phyloP scores from a whole-genome alignment of 306 rosid genomes.

The Crotalaria pallida region DNA sequence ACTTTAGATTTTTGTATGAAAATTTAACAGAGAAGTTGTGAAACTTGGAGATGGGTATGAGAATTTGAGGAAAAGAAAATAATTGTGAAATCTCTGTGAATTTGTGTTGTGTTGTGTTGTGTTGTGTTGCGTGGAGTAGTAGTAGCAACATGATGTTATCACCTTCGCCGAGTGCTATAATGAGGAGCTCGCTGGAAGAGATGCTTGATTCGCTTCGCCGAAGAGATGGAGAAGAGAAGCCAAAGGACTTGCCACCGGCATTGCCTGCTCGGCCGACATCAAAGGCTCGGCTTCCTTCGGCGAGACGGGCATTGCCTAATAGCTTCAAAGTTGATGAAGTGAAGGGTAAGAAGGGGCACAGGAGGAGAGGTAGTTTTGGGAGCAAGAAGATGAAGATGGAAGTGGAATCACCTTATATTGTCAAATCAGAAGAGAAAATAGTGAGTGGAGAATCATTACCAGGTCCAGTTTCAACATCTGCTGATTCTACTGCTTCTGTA shows the following conservation, averaged over 20 bases:
- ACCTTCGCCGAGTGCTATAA: slow-evolving; percentile 48
- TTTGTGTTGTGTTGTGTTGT: neutral
- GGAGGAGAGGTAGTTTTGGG: slow-evolving; percentile 49
- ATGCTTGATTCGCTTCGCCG: slow-evolving; percentile 90
- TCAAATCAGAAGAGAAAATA: slow-evolving; percentile 29
- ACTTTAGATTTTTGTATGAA: slow-evolving; percentile 19
- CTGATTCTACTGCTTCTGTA: slow-evolving; percentile 22
- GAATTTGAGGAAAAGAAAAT: slow-evolving; percentile 24
- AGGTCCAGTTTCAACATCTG: slow-evolving; percentile 20
- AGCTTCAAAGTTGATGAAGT: slow-evolving; percentile 45
- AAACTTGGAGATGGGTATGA: slow-evolving; percentile 20
- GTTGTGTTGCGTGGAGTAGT: neutral
- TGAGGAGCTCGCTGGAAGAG: slow-evolving; percentile 90
- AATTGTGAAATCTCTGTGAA: slow-evolving; percentile 2
- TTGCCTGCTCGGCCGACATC: slow-evolving; percentile 87
- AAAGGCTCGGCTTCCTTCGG: slow-evolving; percentile 68
- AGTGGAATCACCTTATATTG: slow-evolving; percentile 64
- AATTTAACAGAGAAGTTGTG: slow-evolving; percentile 23
- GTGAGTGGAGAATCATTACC: slow-evolving; percentile 13
- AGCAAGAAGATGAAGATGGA: slow-evolving; percentile 50
- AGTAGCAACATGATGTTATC: slow-evolving; percentile 54
- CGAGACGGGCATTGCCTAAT: slow-evolving; percentile 58
- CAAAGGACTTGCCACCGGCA: slow-evolving; percentile 89
- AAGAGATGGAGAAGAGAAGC: slow-evolving; percentile 66
- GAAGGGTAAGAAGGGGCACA: slow-evolving; percentile 33